phyloP scores from a whole-genome alignment of 2,329 filamentous ascomycete genomes.

The Diaporthe eres region DNA sequence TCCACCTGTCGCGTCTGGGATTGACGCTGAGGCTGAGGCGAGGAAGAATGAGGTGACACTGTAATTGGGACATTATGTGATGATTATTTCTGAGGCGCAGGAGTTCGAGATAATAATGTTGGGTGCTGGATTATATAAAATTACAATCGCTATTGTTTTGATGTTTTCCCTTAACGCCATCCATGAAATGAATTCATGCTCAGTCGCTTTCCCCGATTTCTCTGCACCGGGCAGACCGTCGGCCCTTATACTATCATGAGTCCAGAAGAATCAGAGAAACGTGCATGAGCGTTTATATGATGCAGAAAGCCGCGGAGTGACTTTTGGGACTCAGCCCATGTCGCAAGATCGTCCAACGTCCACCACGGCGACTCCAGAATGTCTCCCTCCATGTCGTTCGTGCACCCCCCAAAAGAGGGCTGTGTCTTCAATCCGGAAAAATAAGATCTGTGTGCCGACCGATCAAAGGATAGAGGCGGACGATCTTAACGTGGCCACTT shows the following conservation, averaged over 20 bases:
- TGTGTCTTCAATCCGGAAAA: background rate
- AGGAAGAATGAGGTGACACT: background rate
- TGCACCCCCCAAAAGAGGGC: too few relatives aligned
- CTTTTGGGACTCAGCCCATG: background rate
- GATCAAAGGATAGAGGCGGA: background rate
- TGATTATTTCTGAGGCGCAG: background rate
- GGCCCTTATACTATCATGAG: too few relatives aligned
- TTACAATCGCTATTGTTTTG: background rate
- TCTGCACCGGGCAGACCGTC: too few relatives aligned
- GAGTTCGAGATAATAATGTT: background rate
- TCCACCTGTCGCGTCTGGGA: background rate
- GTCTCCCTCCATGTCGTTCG: background rate
- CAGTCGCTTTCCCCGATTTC: too few relatives aligned
- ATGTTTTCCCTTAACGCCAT: too few relatives aligned
- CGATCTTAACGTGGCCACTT: background rate
- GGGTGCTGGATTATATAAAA: too few relatives aligned
- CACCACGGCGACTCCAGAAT: background rate
- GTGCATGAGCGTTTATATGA: too few relatives aligned
- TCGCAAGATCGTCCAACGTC: background rate
- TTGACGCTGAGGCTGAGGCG: background rate
- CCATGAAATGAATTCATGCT: too few relatives aligned
- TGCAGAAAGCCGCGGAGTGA: too few relatives aligned
- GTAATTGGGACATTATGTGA: too few relatives aligned
- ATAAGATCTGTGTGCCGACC: rapidly evolving
- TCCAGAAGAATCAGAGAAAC: too few relatives aligned